Evolutionary conservation across 2,329 filamentous ascomycete species (phyloP).

Genomic region (Colletotrichum kahawae): DNA sequence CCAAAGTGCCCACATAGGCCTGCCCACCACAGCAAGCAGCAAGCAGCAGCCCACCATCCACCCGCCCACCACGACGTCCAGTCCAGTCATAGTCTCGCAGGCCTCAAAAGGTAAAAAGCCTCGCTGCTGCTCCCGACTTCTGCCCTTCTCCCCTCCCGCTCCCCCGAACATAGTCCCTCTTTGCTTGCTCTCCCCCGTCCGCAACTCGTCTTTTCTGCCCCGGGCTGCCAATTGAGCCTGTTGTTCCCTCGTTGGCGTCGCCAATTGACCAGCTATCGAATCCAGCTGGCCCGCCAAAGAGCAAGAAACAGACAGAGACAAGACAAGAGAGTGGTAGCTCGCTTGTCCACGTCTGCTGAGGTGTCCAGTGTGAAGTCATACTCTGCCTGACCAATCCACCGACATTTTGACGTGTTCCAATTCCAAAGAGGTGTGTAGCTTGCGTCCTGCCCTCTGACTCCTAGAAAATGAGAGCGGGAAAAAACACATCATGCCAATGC

Average conservation of each 20-base stretch:
- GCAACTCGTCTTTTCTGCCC: neutral
- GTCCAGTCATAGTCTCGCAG: constrained; percentile 15
- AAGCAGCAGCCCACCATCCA: neutral
- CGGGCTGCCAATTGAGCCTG: constrained; percentile 7
- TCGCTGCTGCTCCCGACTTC: neutral
- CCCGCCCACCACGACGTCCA: neutral
- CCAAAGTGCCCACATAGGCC: neutral
- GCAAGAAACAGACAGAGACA: neutral
- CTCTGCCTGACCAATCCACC: neutral
- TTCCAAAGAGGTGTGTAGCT: constrained; percentile 5
- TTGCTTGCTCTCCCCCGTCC: neutral
- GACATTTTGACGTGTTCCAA: neutral
- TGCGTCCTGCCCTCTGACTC: neutral
- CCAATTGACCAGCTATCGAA: constrained; percentile 1
- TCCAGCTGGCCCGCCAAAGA: neutral
- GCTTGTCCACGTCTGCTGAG: neutral
- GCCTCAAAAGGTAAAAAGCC: constrained; percentile 24
- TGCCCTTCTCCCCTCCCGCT: neutral
- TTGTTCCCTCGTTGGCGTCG: constrained; percentile 1
- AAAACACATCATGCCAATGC: neutral
- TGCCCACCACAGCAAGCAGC: neutral
- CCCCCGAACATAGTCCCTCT: constrained; percentile 3
- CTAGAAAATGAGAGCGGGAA: neutral
- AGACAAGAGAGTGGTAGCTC: neutral
- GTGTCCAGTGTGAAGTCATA: neutral